phyloP scores from a whole-genome alignment of 768 basidiomycete genomes.

The Kwoniella bestiolae region DNA sequence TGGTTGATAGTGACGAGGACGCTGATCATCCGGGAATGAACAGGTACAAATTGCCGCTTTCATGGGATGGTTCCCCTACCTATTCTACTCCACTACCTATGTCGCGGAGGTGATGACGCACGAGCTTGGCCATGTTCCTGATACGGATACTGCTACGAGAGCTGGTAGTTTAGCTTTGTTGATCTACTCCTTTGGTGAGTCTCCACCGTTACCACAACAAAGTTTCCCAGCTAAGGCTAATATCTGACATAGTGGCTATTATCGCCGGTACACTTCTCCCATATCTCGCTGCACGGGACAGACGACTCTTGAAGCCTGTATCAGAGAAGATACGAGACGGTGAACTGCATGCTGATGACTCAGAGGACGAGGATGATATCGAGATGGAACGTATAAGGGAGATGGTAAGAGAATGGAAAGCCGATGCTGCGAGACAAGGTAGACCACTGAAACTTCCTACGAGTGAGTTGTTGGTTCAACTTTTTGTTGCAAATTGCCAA shows the following conservation, averaged over 20 bases:
- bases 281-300: conserved; percentile 77
- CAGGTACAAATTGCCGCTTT: conserved; percentile 93
- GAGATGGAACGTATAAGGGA: conserved; percentile 72
- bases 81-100: conserved; percentile 89
- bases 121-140: conserved; percentile 72
- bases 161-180: conserved; percentile 87
- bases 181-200: conserved; percentile 81
- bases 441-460: conserved; percentile 76
- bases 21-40: background rate
- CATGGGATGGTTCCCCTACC: conserved; percentile 98
- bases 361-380: conserved; percentile 73
- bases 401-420: conserved; percentile 78
- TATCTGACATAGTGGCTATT: conserved; percentile 74
- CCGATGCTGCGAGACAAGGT: conserved; percentile 77
- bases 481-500: background rate
- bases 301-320: conserved; percentile 70
- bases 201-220: background rate
- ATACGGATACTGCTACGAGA: conserved; percentile 79
- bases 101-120: conserved; percentile 92
- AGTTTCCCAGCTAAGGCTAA: background rate
- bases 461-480: conserved; percentile 53
- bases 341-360: conserved; percentile 60
- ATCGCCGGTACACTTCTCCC: conserved; percentile 79
- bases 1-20: background rate
- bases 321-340: conserved; percentile 59